phyloP scores from a whole-genome alignment of 2,329 filamentous ascomycete genomes.

The Aspergillus sp. region DNA sequence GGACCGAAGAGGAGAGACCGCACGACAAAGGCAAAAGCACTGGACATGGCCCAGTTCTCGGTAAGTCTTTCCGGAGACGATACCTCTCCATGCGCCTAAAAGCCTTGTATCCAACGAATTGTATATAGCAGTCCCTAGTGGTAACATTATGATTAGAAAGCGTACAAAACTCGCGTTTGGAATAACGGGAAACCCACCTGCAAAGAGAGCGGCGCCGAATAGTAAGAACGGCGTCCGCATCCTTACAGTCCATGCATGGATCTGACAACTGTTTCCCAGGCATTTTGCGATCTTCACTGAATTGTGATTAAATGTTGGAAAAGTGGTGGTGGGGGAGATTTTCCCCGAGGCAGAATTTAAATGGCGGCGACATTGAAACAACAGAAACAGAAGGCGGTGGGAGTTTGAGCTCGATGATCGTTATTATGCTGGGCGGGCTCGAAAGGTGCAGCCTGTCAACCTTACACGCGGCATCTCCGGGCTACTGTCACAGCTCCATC shows the following conservation, averaged over 20 bases:
- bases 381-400: conserved; percentile 1
- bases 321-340: conserved; percentile 9
- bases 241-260: conserved; percentile 59
- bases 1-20: conserved; percentile 74
- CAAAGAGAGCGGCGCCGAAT: conserved; percentile 62
- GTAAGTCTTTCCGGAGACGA: conserved; percentile 44
- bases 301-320: neutral
- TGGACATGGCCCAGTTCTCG: conserved; percentile 47
- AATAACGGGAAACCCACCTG: conserved; percentile 44
- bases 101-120: conserved; percentile 75
- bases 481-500: conserved; percentile 20
- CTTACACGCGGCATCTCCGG: conserved; percentile 17
- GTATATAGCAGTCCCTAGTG: conserved; percentile 69
- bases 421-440: conserved; percentile 21
- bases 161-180: neutral
- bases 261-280: conserved; percentile 31
- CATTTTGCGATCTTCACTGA: conserved; percentile 24
- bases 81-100: conserved; percentile 74
- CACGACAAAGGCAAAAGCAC: conserved; percentile 80
- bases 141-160: neutral
- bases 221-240: conserved; percentile 50
- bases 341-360: conserved; percentile 16
- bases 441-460: conserved; percentile 5
- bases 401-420: conserved; percentile 22
- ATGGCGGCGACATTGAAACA: conserved; percentile 13